Percentiles rank a stretch among this genome's conserved stretches.
Evolutionary conservation across 495 filamentous ascomycete genomes (phyloP).

Genomic region (Lichina pygmaea): DNA sequence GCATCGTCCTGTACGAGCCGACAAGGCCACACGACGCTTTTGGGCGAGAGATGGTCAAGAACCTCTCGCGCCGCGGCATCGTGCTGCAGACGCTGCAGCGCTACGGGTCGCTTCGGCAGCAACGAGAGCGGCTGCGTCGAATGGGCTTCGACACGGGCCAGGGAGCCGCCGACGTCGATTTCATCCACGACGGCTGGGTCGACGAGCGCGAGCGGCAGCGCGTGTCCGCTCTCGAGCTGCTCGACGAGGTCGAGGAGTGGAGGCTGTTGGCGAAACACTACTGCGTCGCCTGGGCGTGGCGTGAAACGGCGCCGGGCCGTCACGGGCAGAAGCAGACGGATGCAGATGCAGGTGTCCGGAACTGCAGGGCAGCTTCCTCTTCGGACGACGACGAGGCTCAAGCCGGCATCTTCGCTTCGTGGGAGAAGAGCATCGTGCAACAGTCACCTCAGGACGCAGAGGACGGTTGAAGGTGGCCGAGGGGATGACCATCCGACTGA

Average conservation of each 20-base stretch:
- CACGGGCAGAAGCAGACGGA: too few relatives aligned
- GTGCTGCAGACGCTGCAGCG: slow-evolving; percentile 53
- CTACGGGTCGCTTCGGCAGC: slow-evolving; percentile 36
- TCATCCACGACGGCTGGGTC: slow-evolving; percentile 56
- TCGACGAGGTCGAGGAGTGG: slow-evolving; percentile 97
- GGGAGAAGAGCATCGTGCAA: too few relatives aligned
- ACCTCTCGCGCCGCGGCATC: slow-evolving; percentile 65
- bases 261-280: slow-evolving; percentile 69
- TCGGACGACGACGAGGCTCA: too few relatives aligned
- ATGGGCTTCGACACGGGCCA: slow-evolving; percentile 29
- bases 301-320: slow-evolving; percentile 8
- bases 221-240: slow-evolving; percentile 51
- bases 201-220: slow-evolving; percentile 45
- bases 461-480: too few relatives aligned
- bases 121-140: slow-evolving; percentile 33
- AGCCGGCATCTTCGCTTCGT: too few relatives aligned
- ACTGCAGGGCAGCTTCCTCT: too few relatives aligned
- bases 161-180: slow-evolving; percentile 38
- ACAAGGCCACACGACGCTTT: slow-evolving; percentile 63
- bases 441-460: too few relatives aligned
- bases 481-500: too few relatives aligned
- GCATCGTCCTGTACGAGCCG: slow-evolving; percentile 68
- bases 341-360: too few relatives aligned
- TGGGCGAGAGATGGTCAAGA: slow-evolving; percentile 70
- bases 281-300: slow-evolving; percentile 67